Evolutionary conservation across 495 filamentous ascomycete species (phyloP).

Genomic region (Endocarpon pusillum): DNA sequence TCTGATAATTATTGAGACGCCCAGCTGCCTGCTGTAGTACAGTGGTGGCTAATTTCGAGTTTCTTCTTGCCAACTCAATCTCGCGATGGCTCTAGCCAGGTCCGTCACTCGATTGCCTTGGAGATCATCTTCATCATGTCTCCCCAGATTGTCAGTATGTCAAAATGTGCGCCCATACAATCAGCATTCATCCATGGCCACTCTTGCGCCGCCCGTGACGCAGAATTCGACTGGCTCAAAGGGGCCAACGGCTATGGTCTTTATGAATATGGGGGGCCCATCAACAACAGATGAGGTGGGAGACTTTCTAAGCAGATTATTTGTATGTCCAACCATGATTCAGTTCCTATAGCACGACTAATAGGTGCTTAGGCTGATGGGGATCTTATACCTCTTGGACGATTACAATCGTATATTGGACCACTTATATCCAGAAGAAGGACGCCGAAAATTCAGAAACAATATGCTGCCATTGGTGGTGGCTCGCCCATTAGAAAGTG

Average conservation of each 20-base stretch:
- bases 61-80: no score
- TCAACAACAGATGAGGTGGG: conserved; percentile 76
- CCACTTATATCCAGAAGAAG: conserved; percentile 69
- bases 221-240: conserved; percentile 45
- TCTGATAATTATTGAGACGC: no score
- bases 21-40: no score
- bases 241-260: conserved; percentile 85
- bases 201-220: conserved; percentile 54
- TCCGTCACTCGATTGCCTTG: no score
- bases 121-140: no score
- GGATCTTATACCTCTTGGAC: conserved; percentile 91
- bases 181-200: no score
- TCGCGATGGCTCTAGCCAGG: no score
- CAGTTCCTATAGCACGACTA: conserved; percentile 1
- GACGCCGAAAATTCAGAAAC: conserved; percentile 88
- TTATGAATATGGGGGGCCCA: conserved; percentile 98
- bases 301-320: conserved; percentile 82
- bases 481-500: conserved; percentile 95
- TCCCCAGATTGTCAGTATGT: no score
- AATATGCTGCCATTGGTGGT: conserved; percentile 90
- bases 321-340: conserved; percentile 37
- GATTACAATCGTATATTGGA: conserved; percentile 79
- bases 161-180: no score
- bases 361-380: conserved; percentile 50
- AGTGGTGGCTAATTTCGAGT: no score